A percentile compares a stretch with the other conserved stretches of the same genome.
Conservation (phyloP, 2,329 filamentous ascomycete species). For the Hypomyces rosellus region DNA sequence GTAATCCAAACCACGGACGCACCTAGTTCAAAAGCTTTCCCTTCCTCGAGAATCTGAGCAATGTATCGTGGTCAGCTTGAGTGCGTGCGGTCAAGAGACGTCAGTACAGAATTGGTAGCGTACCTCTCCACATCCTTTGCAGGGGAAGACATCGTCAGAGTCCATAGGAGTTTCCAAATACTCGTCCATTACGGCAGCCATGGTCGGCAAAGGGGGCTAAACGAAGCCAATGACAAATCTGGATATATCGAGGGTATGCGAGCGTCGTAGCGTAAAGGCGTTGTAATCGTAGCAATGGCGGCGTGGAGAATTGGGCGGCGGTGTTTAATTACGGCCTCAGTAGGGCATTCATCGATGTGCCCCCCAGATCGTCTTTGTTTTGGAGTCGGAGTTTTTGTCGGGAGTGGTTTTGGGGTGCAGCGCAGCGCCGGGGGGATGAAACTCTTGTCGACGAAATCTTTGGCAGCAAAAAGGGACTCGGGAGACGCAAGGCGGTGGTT, state of each 20-base stretch:
- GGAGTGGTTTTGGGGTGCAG: neutral
- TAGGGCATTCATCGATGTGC: slow-evolving; percentile 8
- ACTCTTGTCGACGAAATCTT: slow-evolving; percentile 1
- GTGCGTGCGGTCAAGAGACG: neutral
- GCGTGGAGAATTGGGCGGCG: slow-evolving; percentile 1
- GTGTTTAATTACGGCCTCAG: slow-evolving; percentile 5
- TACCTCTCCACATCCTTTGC: slow-evolving; percentile 91
- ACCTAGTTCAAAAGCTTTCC: slow-evolving; percentile 97
- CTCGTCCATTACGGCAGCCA: slow-evolving; percentile 50
- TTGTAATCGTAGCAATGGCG: neutral
- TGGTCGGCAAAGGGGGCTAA: slow-evolving; percentile 19
- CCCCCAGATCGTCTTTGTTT: no score
- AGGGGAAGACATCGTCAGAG: slow-evolving; percentile 77
- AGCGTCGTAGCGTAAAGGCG: slow-evolving; percentile 1
- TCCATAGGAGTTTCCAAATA: slow-evolving; percentile 64
- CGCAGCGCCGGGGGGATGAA: neutral
- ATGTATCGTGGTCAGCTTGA: slow-evolving; percentile 8
- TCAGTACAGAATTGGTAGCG: slow-evolving; percentile 21
- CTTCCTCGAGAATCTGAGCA: slow-evolving; percentile 85
- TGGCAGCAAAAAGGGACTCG: neutral
- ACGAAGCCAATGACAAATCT: slow-evolving; percentile 8
- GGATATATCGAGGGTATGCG: neutral
- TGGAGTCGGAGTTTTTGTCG: neutral
- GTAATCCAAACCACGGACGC: slow-evolving; percentile 25
- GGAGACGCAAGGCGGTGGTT: neutral